A percentile compares a stretch with the other conserved stretches of the same genome.
These are phyloP conservation scores for Metschnikowia similis DNA, from an alignment of 805 yeast genomes.

Conservation along the genomic window DNA sequence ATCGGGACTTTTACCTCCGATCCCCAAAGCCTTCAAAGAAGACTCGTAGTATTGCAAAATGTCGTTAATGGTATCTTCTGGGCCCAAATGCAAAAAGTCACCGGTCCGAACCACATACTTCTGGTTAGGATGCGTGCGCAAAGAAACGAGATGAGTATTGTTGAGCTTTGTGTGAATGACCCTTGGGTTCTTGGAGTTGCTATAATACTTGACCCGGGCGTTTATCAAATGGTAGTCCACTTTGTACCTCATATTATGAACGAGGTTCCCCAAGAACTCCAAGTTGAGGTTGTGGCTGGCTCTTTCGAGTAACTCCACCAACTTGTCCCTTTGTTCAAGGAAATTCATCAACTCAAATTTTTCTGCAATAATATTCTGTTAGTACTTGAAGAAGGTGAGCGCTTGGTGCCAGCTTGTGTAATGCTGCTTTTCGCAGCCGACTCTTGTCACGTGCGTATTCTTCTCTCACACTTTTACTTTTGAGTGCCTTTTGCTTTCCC, in stretches of 20 bases:
- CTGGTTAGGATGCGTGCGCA: constrained; percentile 35
- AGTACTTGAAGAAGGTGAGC: not conserved
- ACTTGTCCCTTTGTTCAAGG: constrained; percentile 8
- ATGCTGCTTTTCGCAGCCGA: constrained; percentile 6
- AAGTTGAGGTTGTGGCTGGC: constrained; percentile 11
- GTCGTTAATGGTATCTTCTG: constrained; percentile 10
- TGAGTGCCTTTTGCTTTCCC: not conserved
- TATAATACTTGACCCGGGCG: constrained; percentile 36
- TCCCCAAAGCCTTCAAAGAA: not conserved
- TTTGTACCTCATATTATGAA: constrained; percentile 29
- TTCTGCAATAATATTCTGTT: not conserved
- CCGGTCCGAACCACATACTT: constrained; percentile 29
- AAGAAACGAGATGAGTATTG: constrained; percentile 31
- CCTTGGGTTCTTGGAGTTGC: constrained; percentile 32
- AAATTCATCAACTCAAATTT: not conserved
- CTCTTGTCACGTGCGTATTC: not conserved
- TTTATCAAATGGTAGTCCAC: constrained; percentile 30
- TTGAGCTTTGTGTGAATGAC: constrained; percentile 34
- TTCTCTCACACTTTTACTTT: not conserved
- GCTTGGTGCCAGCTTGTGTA: constrained; percentile 3
- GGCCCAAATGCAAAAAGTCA: constrained; percentile 25
- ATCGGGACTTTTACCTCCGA: not conserved
- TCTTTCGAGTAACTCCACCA: constrained; percentile 9
- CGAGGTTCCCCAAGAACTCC: constrained; percentile 9
- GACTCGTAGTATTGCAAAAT: constrained; percentile 10